These are phyloP conservation scores for Exserohilum rostratum DNA, from an alignment of 2,329 filamentous ascomycete species.

Conservation along the genomic window DNA sequence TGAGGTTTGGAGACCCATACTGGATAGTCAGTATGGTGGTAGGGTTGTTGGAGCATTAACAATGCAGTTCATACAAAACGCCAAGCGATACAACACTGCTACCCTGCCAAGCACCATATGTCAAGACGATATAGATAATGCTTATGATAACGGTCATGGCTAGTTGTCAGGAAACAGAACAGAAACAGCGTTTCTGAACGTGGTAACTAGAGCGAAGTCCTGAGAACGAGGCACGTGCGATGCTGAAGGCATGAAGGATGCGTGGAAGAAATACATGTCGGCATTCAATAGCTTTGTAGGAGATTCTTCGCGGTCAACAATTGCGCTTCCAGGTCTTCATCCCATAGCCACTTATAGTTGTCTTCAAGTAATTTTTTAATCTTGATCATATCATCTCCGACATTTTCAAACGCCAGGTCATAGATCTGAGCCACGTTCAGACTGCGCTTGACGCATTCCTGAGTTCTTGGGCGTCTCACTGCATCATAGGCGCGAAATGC, in stretches of 20 bases:
- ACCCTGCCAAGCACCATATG: background rate
- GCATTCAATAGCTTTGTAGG: background rate
- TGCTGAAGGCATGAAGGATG: no score
- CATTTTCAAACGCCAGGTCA: slow-evolving; percentile 24
- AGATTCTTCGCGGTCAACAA: slow-evolving; percentile 23
- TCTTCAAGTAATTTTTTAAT: slow-evolving; percentile 22
- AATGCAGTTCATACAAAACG: background rate
- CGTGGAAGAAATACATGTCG: no score
- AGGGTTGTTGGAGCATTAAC: background rate
- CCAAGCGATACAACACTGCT: background rate
- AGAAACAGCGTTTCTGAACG: no score
- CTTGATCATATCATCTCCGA: slow-evolving; percentile 22
- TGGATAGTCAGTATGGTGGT: background rate
- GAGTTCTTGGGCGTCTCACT: slow-evolving; percentile 45
- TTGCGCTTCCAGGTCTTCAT: slow-evolving; percentile 35
- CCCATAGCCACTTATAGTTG: slow-evolving; percentile 36
- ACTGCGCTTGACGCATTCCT: slow-evolving; percentile 44
- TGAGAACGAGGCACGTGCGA: no score
- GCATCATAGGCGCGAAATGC: slow-evolving; percentile 48
- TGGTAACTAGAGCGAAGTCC: no score
- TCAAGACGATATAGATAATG: no score
- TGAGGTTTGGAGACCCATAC: background rate
- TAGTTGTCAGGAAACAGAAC: no score
- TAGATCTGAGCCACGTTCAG: slow-evolving; percentile 25
- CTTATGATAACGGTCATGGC: no score